Evolutionary conservation across 805 yeast species (phyloP), one percentile per base, ranked within the genome.

Genomic region (Priceomyces castillae): DNA sequence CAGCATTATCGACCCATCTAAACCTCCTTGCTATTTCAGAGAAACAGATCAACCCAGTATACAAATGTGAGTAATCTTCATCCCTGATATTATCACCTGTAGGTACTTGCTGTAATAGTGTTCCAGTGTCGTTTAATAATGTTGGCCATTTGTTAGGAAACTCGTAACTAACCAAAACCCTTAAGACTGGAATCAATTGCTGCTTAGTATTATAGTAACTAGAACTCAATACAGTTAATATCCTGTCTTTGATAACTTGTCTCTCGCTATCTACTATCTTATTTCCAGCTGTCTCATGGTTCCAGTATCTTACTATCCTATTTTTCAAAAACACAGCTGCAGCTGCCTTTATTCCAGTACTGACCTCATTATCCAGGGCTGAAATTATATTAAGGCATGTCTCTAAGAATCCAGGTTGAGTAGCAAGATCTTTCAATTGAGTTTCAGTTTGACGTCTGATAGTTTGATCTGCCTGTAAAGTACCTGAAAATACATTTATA

Each of bases 301-400:
- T 41, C 97, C 97, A 90, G 40, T 77, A 73, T 30, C 78, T 73
- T 12, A 73, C 67, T 17, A 89, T 73, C 44, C 81, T 74, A 62
- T 92, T 90, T 61, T 92, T 92, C 62, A 89, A 79, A 62, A 80
- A 88, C 3, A 92, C 82, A 0, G 94, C 90, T 2, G 95, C 84
- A 10, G 95, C 86, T 39, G 80, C 68, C 52, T 82, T 77, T 39
- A 85, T 73, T 18, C 72, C 77, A 48, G 48, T 20, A 34, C 51
- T 46, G 2, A 51, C 44, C 4, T 30, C 34, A 12, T 38, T 25
- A 33, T 41, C 34, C n/a, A 33, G 41, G 3, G 47, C 50, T 43
- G 48, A 19, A 15, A 89, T 73, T 40, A 90, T 83, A 57, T 87
- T 92, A 37, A 92, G 67, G 61, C 96, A 86, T 1, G 92, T 90